These are phyloP conservation scores for Lipomyces yamadae DNA, from an alignment of 805 yeast genomes.

Conservation along the genomic window DNA sequence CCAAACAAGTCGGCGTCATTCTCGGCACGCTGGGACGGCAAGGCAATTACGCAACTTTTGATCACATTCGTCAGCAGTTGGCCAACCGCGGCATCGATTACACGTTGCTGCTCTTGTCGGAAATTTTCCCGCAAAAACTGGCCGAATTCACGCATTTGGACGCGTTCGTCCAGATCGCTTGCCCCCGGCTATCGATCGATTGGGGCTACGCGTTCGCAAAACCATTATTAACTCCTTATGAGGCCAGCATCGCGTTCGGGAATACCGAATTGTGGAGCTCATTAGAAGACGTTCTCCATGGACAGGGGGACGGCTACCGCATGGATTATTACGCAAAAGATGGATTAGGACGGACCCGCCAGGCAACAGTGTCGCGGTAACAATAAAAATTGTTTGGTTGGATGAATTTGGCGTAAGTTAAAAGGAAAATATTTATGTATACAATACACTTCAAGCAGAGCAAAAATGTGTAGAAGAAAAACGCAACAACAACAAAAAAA, in stretches of 20 bases:
- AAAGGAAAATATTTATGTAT: background rate
- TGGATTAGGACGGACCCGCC: constrained; percentile 52
- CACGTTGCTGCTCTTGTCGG: constrained; percentile 83
- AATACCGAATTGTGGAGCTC: constrained; percentile 69
- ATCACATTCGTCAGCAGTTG: constrained; percentile 63
- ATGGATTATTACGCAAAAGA: constrained; percentile 93
- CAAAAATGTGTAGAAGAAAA: background rate
- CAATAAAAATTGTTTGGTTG: background rate
- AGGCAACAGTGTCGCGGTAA: background rate
- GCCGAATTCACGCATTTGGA: constrained; percentile 93
- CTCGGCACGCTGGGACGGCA: constrained; percentile 95
- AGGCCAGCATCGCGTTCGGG: constrained; percentile 86
- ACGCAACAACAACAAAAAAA: no score
- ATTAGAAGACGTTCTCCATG: constrained; percentile 38
- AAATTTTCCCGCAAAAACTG: constrained; percentile 89
- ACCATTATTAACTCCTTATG: constrained; percentile 93
- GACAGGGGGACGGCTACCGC: constrained; percentile 62
- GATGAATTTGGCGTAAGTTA: no score
- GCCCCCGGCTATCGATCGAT: constrained; percentile 93
- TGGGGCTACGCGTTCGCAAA: constrained; percentile 98
- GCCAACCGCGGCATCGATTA: constrained; percentile 63
- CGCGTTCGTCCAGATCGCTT: constrained; percentile 95
- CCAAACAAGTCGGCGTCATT: constrained; percentile 74
- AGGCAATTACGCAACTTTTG: constrained; percentile 81
- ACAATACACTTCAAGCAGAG: background rate